Evolutionary conservation across 441 rosid genomes (phyloP).

Genomic region (Lepidium campestre): DNA sequence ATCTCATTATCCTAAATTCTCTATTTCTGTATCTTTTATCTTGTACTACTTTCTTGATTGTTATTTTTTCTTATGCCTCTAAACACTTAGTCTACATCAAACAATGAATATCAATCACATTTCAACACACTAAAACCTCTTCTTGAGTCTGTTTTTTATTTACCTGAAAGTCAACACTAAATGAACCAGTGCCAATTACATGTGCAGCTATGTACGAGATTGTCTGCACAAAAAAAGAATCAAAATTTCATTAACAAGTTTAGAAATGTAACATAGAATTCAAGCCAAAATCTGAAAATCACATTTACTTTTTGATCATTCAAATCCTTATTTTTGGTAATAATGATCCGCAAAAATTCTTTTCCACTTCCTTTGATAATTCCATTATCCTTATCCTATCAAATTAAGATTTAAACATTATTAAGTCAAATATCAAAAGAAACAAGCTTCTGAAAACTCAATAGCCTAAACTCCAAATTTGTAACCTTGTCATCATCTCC

Average conservation of each 20-base stretch:
- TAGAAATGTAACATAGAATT: not conserved
- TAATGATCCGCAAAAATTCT: slow-evolving; percentile 73
- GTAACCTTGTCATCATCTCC: slow-evolving; percentile 43
- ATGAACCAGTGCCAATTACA: slow-evolving; percentile 82
- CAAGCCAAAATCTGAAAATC: not conserved
- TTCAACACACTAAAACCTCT: not conserved
- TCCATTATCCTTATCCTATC: slow-evolving; percentile 56
- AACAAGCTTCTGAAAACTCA: slow-evolving; percentile 3
- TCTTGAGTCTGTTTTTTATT: slow-evolving; percentile 14
- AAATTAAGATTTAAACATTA: not conserved
- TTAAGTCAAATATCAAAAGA: not conserved
- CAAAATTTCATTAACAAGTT: not conserved
- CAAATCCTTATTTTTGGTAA: slow-evolving; percentile 64
- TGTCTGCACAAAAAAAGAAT: slow-evolving; percentile 35
- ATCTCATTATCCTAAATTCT: slow-evolving; percentile 72
- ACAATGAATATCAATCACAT: not conserved
- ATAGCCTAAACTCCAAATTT: slow-evolving; percentile 23
- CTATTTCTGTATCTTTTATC: slow-evolving; percentile 95
- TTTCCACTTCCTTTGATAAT: slow-evolving; percentile 73
- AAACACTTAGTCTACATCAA: slow-evolving; percentile 67
- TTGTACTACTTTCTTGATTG: slow-evolving; percentile 89
- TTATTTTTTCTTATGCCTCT: slow-evolving; percentile 73
- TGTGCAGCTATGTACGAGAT: slow-evolving; percentile 88
- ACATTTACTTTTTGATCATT: slow-evolving; percentile 43
- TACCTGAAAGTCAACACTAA: slow-evolving; percentile 92